Evolutionary conservation across 352 stramenopile species (phyloP).

Genomic region (Globisporangium takayamanum): DNA sequence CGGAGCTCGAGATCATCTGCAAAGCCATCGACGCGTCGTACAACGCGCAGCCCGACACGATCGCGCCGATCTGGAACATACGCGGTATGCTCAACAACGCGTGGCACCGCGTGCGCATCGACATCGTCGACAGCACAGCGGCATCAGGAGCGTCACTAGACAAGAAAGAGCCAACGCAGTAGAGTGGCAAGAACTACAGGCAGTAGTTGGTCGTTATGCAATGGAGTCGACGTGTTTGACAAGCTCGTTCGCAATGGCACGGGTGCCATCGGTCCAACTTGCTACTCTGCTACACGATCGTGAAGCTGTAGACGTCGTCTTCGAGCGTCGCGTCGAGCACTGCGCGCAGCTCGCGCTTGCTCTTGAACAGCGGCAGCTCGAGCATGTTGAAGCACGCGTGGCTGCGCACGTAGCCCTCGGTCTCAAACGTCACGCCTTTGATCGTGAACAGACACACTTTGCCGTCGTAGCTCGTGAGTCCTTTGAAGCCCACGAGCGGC

Average conservation of each 20-base stretch:
- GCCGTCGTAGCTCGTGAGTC: conserved; percentile 25
- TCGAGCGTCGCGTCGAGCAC: not conserved
- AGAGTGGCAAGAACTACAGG: conserved; percentile 7
- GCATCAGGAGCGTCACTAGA: not conserved
- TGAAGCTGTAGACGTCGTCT: conserved; percentile 53
- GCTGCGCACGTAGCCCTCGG: conserved; percentile 1
- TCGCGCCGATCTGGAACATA: conserved; percentile 96
- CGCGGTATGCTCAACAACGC: conserved; percentile 96
- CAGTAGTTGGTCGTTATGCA: conserved; percentile 5
- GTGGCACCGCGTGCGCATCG: conserved; percentile 88
- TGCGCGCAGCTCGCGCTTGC: not conserved
- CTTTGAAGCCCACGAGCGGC: conserved; percentile 22
- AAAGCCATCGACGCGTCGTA: conserved; percentile 94
- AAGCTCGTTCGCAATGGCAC: not conserved
- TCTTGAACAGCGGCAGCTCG: conserved; percentile 7
- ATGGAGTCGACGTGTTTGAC: not conserved
- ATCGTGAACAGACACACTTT: conserved; percentile 32
- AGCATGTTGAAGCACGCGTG: conserved; percentile 5
- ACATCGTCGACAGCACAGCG: conserved; percentile 18
- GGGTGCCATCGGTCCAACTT: not conserved
- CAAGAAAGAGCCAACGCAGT: conserved; percentile 23
- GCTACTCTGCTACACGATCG: conserved; percentile 17
- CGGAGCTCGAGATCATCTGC: conserved; percentile 83
- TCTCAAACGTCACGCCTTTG: conserved; percentile 6
- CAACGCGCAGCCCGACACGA: conserved; percentile 95